Conservation (phyloP, 2,329 filamentous ascomycete genomes). For the Alternaria ethzedia region DNA sequence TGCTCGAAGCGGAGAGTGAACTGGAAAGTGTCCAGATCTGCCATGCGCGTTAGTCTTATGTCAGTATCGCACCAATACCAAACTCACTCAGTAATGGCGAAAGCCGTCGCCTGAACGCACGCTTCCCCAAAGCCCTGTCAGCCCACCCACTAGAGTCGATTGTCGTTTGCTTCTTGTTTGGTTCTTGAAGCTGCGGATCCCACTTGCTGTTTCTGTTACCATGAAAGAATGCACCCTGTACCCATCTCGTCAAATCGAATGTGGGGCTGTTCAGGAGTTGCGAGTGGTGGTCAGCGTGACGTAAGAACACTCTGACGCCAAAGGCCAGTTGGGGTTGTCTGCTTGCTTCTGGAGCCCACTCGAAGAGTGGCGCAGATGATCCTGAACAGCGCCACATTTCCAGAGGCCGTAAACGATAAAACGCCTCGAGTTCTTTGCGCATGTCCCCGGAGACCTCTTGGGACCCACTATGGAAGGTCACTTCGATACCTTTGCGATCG, state of each 20-base stretch:
- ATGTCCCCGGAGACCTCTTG: conserved; percentile 2
- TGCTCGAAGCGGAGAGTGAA: not conserved
- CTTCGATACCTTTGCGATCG: conserved; percentile 1
- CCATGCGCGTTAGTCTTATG: not conserved
- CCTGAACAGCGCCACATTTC: conserved; percentile 1
- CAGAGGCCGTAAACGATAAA: not conserved
- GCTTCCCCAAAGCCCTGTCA: not conserved
- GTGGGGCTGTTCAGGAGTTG: conserved; percentile 15
- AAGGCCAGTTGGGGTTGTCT: not conserved
- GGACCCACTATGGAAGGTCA: conserved; percentile 7
- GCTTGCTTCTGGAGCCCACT: conserved; percentile 3
- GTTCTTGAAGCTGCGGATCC: not conserved
- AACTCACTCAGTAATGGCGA: conserved; percentile 3
- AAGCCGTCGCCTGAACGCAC: not conserved
- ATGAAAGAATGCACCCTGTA: conserved; percentile 13
- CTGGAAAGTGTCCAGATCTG: conserved; percentile 1
- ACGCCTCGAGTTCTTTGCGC: conserved; percentile 3
- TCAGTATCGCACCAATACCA: not conserved
- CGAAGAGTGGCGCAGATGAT: not conserved
- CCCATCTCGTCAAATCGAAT: conserved; percentile 9
- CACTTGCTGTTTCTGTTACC: not conserved
- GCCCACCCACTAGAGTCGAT: not conserved
- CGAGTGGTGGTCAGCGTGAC: conserved; percentile 7
- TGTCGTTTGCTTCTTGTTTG: not conserved
- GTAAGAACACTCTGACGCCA: conserved; percentile 10